These are phyloP conservation scores for Peronospora destructor DNA, from an alignment of 352 stramenopile genomes.

Conservation along the genomic window DNA sequence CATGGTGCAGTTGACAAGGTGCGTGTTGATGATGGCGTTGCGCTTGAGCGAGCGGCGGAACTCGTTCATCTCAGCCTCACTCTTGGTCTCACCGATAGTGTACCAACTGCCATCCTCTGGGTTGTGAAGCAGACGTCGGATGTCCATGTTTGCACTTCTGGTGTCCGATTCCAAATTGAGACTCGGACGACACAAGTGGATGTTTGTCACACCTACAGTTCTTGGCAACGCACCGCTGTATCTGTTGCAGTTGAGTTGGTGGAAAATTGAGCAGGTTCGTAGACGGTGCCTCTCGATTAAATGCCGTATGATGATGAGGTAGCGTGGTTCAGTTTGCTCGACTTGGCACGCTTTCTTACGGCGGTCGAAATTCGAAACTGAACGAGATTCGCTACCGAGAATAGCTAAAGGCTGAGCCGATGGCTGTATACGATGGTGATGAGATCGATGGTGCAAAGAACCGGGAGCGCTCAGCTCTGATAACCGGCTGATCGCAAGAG, in stretches of 20 bases:
- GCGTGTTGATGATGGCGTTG: slow-evolving; percentile 81
- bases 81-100: slow-evolving; percentile 70
- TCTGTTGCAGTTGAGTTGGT: slow-evolving; percentile 8
- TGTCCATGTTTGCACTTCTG: slow-evolving; percentile 40
- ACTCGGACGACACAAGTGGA: slow-evolving; percentile 5
- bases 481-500: slow-evolving; percentile 21
- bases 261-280: slow-evolving; percentile 26
- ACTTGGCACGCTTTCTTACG: background rate
- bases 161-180: slow-evolving; percentile 25
- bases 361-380: slow-evolving; percentile 17
- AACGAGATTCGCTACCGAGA: slow-evolving; percentile 16
- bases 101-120: slow-evolving; percentile 71
- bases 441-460: slow-evolving; percentile 21
- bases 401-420: slow-evolving; percentile 17
- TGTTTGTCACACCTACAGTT: slow-evolving; percentile 29
- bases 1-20: slow-evolving; percentile 80
- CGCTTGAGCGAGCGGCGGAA: slow-evolving; percentile 72
- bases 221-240: slow-evolving; percentile 28
- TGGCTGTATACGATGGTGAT: slow-evolving; percentile 15
- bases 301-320: slow-evolving; percentile 15
- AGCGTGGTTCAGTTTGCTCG: slow-evolving; percentile 8
- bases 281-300: slow-evolving; percentile 7
- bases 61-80: slow-evolving; percentile 63
- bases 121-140: slow-evolving; percentile 69
- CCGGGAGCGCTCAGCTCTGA: slow-evolving; percentile 18